Base-by-base conservation (phyloP, 306 rosid genomes). In the Corylus americana region DNA sequence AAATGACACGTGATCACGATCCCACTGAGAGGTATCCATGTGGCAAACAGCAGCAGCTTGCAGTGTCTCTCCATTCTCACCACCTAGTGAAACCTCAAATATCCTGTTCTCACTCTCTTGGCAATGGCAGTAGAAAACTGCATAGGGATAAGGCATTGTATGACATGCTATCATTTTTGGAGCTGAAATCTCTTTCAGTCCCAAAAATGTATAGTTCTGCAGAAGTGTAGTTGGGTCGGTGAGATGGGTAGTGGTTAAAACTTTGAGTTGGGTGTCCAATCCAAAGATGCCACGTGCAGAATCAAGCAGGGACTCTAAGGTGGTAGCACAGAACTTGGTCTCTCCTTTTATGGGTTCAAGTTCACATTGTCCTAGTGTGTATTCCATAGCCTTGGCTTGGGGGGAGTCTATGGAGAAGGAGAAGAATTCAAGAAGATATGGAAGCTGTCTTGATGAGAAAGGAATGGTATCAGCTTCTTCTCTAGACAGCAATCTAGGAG, bases 21-120 rank as follows among this genome's bases (percentile, higher is more conserved):
- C 90, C 93, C 97, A 89, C 68, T 75, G 85, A 14, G 97, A 90
- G 4, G 98, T 93, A 81, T 93, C 93, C 97, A 91, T 86, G 80
- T 93, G 97, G 66, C 97, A 92, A 51, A 93, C 78, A 35, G 96
- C 95, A 22, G 80, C 81, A 22, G 93, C 90, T 54, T 90, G 73
- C 78, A 93, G 87, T 16, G 69, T 47, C 29, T 78, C 91, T 51
- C 94, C 96, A 81, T 87, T 76, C 18, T 86, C 89, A 22, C 92
- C 94, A 14, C 66, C 83, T 0, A 94, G 77, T 7, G 75, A 59
- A 55, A 90, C 80, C 75, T 90, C 86, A 83, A 84, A 90, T 18
- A 94, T 17, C 72, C 51, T 86, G 7, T 84, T 85, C 37, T 86
- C 88, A 39, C 82, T 79, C 50, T 85, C 53, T 27, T 89, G 94